phyloP scores from a whole-genome alignment of 768 basidiomycete genomes.

The Termitomyces sp. region DNA sequence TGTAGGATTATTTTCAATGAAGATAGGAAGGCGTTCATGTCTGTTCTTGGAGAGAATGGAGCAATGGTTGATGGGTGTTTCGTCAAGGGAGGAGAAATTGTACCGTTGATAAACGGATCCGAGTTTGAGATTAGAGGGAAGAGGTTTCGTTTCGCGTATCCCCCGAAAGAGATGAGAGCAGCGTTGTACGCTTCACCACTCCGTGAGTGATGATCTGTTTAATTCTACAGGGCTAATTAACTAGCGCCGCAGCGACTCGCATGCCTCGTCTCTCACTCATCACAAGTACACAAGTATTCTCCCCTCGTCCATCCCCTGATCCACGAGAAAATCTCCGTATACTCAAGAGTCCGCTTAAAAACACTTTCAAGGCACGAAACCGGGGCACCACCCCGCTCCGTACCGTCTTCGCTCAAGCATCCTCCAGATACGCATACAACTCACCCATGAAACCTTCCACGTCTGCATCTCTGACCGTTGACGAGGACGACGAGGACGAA shows the following conservation, averaged over 20 bases:
- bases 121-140: conserved; percentile 68
- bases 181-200: conserved; percentile 48
- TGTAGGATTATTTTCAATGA: conserved; percentile 69
- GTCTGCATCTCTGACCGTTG: conserved; percentile 3
- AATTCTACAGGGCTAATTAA: neutral
- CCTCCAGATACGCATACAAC: conserved; percentile 2
- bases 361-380: conserved; percentile 29
- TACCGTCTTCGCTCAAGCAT: conserved; percentile 5
- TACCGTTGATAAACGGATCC: conserved; percentile 63
- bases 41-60: conserved; percentile 57
- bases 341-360: conserved; percentile 55
- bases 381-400: conserved; percentile 7
- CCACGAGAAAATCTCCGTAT: conserved; percentile 62
- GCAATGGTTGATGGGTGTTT: conserved; percentile 59
- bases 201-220: conserved; percentile 27
- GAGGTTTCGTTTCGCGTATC: conserved; percentile 70
- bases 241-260: conserved; percentile 31
- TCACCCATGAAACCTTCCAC: conserved; percentile 10
- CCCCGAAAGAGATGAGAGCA: conserved; percentile 66
- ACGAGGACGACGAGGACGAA: conserved; percentile 28
- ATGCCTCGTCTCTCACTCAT: conserved; percentile 75
- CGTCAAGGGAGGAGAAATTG: conserved; percentile 44
- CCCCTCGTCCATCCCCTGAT: conserved; percentile 56
- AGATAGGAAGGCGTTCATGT: conserved; percentile 68
- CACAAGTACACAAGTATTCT: conserved; percentile 69